These are phyloP conservation scores for Lactarius sp. DNA, from an alignment of 768 basidiomycete species.

Conservation along the genomic window DNA sequence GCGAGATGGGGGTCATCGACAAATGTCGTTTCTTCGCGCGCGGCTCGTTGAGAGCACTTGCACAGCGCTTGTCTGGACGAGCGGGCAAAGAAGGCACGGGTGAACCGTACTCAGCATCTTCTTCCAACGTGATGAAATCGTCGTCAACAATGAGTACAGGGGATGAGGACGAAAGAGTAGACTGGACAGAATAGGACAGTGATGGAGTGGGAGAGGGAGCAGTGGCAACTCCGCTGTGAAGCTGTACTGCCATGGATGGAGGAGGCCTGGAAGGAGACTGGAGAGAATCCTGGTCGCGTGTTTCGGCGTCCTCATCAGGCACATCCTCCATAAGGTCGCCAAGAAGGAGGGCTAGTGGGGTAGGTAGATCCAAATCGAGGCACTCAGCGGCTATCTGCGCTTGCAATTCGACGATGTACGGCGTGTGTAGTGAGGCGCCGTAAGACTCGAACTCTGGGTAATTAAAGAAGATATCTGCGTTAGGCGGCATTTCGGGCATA, in stretches of 20 bases:
- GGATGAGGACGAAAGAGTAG: slow-evolving; percentile 1
- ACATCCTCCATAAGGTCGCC: neutral
- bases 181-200: slow-evolving; percentile 5
- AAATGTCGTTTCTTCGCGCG: neutral
- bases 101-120: neutral
- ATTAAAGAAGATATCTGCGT: neutral
- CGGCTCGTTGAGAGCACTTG: neutral
- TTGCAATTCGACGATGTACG: neutral
- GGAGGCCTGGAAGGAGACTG: neutral
- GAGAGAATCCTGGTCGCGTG: neutral
- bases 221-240: neutral
- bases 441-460: slow-evolving; percentile 1
- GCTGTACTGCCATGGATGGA: no score
- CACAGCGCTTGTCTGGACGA: neutral
- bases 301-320: neutral
- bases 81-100: neutral
- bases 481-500: neutral
- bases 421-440: slow-evolving; percentile 7
- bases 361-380: neutral
- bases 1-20: neutral
- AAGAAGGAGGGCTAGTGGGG: neutral
- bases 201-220: slow-evolving; percentile 9
- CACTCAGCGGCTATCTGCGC: neutral
- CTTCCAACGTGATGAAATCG: neutral
- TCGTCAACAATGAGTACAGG: neutral